Evolutionary conservation across 805 yeast genomes (phyloP).

Genomic region (Pichia pseudocactophila): DNA sequence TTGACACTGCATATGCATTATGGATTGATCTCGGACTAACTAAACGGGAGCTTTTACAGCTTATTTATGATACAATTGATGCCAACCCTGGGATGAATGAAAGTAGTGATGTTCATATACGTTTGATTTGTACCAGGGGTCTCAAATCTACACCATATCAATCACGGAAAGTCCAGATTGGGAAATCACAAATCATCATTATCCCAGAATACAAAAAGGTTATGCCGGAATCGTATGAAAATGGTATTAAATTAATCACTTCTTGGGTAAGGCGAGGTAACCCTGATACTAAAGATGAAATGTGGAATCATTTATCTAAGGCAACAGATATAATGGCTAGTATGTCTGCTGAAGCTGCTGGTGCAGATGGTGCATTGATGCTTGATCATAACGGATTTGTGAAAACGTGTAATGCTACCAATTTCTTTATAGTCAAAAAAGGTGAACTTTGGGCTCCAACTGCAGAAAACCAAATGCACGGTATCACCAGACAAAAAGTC

Average conservation of each 20-base stretch:
- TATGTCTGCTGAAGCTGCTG: conserved; percentile 1
- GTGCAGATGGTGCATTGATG: conserved; percentile 6
- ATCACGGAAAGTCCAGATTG: conserved; percentile 3
- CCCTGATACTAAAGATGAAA: conserved; percentile 6
- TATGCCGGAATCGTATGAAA: background rate
- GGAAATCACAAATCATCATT: conserved; percentile 2
- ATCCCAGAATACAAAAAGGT: conserved; percentile 6
- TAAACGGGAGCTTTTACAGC: background rate
- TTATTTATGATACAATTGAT: conserved; percentile 5
- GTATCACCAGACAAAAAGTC: conserved; percentile 6
- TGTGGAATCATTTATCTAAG: conserved; percentile 6
- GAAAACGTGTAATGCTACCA: conserved; percentile 7
- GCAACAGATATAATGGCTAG: conserved; percentile 4
- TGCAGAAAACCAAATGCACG: conserved; percentile 6
- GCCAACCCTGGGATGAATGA: conserved; percentile 2
- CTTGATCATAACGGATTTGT: conserved; percentile 3
- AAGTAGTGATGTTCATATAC: conserved; percentile 1
- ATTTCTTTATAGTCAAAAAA: conserved; percentile 1
- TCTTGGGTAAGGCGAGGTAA: conserved; percentile 6
- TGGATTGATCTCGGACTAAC: conserved; percentile 3
- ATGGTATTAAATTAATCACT: conserved; percentile 1
- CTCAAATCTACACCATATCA: conserved; percentile 5
- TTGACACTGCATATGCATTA: conserved; percentile 2
- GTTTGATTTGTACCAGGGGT: conserved; percentile 5
- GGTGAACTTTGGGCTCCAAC: conserved; percentile 8